A percentile compares a stretch with the other conserved stretches of the same genome.
These are phyloP conservation scores for Durotheca rogersii DNA, from an alignment of 495 filamentous ascomycete genomes.

Conservation along the genomic window DNA sequence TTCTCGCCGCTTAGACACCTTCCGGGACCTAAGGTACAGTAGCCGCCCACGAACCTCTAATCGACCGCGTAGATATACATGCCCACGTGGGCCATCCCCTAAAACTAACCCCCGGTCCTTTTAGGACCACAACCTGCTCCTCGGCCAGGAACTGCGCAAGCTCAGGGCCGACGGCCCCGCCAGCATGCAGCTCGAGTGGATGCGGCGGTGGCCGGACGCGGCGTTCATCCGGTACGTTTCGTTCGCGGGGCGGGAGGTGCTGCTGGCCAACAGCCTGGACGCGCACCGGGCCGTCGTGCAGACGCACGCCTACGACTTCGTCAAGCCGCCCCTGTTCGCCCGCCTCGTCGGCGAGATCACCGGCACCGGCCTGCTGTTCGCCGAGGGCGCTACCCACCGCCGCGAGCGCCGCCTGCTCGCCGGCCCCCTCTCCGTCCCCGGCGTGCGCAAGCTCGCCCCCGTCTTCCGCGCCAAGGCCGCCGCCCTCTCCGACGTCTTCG, in stretches of 20 bases:
- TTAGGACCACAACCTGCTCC: constrained; percentile 23
- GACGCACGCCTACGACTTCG: constrained; percentile 38
- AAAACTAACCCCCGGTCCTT: neutral
- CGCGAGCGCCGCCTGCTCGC: constrained; percentile 32
- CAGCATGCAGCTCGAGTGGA: constrained; percentile 30
- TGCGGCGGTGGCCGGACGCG: constrained; percentile 35
- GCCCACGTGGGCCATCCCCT: too few species aligned
- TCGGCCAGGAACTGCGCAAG: constrained; percentile 29
- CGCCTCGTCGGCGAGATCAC: constrained; percentile 36
- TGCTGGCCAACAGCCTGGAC: constrained; percentile 39
- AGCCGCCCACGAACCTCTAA: too few species aligned
- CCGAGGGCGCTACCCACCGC: constrained; percentile 37
- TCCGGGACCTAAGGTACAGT: constrained; percentile 33
- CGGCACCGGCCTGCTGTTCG: constrained; percentile 37
- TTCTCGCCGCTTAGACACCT: constrained; percentile 36
- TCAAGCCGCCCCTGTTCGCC: constrained; percentile 36
- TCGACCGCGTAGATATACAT: too few species aligned
- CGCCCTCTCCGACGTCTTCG: constrained; percentile 11
- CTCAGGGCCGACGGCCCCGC: constrained; percentile 24
- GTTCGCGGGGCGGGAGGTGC: constrained; percentile 35
- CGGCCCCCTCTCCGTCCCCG: constrained; percentile 27
- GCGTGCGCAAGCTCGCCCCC: constrained; percentile 27
- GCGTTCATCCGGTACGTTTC: constrained; percentile 41
- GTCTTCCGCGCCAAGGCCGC: constrained; percentile 23
- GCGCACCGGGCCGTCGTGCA: constrained; percentile 41